These are phyloP conservation scores for Tillandsia leiboldiana DNA, from an alignment of 176 grass and related monocot species.

Conservation along the genomic window DNA sequence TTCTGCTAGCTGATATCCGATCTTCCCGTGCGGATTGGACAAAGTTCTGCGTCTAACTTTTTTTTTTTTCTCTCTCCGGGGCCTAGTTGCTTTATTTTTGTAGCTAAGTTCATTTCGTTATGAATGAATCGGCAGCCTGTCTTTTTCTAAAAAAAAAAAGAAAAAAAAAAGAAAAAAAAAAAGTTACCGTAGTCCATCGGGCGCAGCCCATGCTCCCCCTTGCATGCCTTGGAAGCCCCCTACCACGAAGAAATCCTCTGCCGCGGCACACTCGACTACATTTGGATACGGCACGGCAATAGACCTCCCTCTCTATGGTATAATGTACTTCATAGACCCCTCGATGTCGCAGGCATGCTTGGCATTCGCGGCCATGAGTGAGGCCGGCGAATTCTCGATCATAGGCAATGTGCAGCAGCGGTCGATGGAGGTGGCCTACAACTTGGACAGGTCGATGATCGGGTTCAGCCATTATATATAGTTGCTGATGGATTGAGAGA, in stretches of 20 bases:
- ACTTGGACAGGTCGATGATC: neutral
- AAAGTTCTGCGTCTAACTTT: too few relatives aligned
- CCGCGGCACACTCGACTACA: slow-evolving; percentile 10
- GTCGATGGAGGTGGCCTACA: neutral
- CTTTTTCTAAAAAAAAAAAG: too few relatives aligned
- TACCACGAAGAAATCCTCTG: neutral
- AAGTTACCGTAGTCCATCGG: neutral
- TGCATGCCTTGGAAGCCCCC: neutral
- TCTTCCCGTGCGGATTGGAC: too few relatives aligned
- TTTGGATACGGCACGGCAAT: slow-evolving; percentile 31
- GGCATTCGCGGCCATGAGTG: neutral
- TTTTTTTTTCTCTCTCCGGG: too few relatives aligned
- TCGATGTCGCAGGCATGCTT: neutral
- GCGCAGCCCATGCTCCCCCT: slow-evolving; percentile 9
- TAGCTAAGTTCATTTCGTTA: too few relatives aligned
- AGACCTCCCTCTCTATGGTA: slow-evolving; percentile 11
- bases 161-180: too few relatives aligned
- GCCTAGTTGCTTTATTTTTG: too few relatives aligned
- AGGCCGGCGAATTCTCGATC: neutral
- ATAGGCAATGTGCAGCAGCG: neutral
- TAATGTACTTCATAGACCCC: neutral
- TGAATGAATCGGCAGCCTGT: too few relatives aligned
- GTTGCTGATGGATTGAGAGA: neutral
- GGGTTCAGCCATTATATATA: neutral
- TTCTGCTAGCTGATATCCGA: too few relatives aligned